These are phyloP conservation scores for Diaporthe destruens DNA, from an alignment of 2,329 filamentous ascomycete genomes.

Conservation along the genomic window DNA sequence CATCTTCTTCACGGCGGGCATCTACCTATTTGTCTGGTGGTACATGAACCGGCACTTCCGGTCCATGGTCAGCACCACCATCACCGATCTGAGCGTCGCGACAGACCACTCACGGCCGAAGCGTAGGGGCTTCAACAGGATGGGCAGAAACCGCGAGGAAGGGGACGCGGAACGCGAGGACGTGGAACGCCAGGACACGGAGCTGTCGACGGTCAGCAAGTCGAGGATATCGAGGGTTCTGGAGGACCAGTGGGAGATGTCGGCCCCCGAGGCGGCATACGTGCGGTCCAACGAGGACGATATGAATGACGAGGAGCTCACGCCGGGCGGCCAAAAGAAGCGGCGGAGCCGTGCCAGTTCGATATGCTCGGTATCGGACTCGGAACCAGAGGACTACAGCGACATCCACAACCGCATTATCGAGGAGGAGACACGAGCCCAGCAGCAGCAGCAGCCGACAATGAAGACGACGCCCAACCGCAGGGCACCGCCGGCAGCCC, in stretches of 20 bases:
- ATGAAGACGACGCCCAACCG: constrained; percentile 27
- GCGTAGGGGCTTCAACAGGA: constrained; percentile 31
- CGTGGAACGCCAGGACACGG: constrained; percentile 25
- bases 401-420: constrained; percentile 24
- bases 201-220: constrained; percentile 31
- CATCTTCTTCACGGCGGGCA: constrained; percentile 54
- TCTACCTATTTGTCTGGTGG: constrained; percentile 58
- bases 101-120: constrained; percentile 18
- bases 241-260: constrained; percentile 35
- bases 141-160: not conserved
- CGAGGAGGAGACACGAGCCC: constrained; percentile 13
- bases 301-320: not conserved
- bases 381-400: constrained; percentile 10
- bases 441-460: constrained; percentile 2
- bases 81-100: constrained; percentile 13
- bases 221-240: constrained; percentile 32
- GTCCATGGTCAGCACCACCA: constrained; percentile 34
- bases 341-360: constrained; percentile 5
- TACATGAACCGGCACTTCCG: constrained; percentile 49
- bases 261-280: constrained; percentile 34
- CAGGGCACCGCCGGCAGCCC: constrained; percentile 29
- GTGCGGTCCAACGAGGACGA: constrained; percentile 21
- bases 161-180: not conserved
- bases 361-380: constrained; percentile 13
- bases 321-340: not conserved